Conservation (phyloP, 176 grass and related monocot species). For the Thalia dealbata region DNA sequence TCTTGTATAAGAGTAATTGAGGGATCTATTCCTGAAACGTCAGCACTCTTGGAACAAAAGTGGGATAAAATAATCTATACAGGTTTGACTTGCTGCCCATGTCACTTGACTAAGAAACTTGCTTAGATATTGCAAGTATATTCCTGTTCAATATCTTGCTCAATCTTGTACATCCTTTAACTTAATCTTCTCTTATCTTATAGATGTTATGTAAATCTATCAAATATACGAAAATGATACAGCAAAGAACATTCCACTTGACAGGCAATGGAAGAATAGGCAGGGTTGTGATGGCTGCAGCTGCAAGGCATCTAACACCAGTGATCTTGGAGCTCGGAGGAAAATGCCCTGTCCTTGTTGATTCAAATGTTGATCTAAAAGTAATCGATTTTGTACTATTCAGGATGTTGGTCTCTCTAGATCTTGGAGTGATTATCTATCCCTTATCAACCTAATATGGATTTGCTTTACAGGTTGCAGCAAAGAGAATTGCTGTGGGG, state of each 20-base stretch:
- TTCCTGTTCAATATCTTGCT: background rate
- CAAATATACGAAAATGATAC: too few relatives aligned
- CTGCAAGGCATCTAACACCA: slow-evolving; percentile 81
- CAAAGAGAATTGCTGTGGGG: slow-evolving; percentile 68
- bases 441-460: background rate
- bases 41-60: slow-evolving; percentile 59
- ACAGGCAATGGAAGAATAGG: slow-evolving; percentile 64
- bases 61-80: slow-evolving; percentile 99
- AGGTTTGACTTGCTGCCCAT: slow-evolving; percentile 35
- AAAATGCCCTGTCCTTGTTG: slow-evolving; percentile 83
- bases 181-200: background rate
- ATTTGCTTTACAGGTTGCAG: slow-evolving; percentile 35
- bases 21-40: slow-evolving; percentile 57
- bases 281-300: slow-evolving; percentile 66
- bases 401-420: background rate
- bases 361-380: slow-evolving; percentile 61
- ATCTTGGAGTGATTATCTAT: slow-evolving; percentile 5
- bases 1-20: slow-evolving; percentile 88
- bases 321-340: slow-evolving; percentile 84
- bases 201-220: too few relatives aligned
- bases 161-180: too few relatives aligned
- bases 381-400: slow-evolving; percentile 32
- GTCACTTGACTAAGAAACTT: background rate
- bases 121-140: background rate
- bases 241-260: background rate